A percentile compares a stretch with the other conserved stretches of the same genome.
Conservation (phyloP, 2,329 filamentous ascomycete species). For the Apiospora phragmitis region DNA sequence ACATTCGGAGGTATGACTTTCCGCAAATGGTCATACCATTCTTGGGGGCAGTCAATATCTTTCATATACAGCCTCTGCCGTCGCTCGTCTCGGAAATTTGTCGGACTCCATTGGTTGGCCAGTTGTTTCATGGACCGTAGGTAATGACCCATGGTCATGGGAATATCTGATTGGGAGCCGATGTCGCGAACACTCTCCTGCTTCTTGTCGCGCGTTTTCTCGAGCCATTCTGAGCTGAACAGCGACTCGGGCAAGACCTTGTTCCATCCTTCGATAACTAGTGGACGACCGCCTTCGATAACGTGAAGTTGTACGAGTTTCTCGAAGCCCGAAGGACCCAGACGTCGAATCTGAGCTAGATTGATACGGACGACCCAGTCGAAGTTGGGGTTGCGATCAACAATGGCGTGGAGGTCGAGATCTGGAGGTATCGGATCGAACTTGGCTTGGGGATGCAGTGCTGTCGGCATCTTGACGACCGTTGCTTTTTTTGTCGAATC, state of each 20-base stretch:
- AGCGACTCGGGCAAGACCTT: constrained; percentile 71
- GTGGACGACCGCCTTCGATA: constrained; percentile 78
- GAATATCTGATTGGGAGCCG: constrained; percentile 68
- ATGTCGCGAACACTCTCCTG: constrained; percentile 87
- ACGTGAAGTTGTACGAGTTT: constrained; percentile 83
- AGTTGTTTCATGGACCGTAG: constrained; percentile 83
- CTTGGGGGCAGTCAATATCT: constrained; percentile 89
- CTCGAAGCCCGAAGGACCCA: constrained; percentile 80
- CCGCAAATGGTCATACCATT: constrained; percentile 81
- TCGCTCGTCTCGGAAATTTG: constrained; percentile 75
- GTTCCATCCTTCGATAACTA: constrained; percentile 90
- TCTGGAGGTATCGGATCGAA: constrained; percentile 91
- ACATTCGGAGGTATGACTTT: constrained; percentile 78
- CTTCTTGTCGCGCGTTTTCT: constrained; percentile 76
- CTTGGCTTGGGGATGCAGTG: constrained; percentile 77
- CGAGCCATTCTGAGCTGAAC: constrained; percentile 81
- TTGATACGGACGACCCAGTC: constrained; percentile 82
- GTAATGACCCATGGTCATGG: constrained; percentile 88
- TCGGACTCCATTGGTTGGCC: constrained; percentile 75
- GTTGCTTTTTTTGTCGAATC: background rate
- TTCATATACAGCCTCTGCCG: constrained; percentile 92
- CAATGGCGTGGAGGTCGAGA: constrained; percentile 73
- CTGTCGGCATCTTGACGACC: constrained; percentile 64
- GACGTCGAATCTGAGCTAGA: constrained; percentile 72
- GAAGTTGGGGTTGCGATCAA: constrained; percentile 81